phyloP scores from a whole-genome alignment of 768 basidiomycete species.

The Coprinopsis sp. region DNA sequence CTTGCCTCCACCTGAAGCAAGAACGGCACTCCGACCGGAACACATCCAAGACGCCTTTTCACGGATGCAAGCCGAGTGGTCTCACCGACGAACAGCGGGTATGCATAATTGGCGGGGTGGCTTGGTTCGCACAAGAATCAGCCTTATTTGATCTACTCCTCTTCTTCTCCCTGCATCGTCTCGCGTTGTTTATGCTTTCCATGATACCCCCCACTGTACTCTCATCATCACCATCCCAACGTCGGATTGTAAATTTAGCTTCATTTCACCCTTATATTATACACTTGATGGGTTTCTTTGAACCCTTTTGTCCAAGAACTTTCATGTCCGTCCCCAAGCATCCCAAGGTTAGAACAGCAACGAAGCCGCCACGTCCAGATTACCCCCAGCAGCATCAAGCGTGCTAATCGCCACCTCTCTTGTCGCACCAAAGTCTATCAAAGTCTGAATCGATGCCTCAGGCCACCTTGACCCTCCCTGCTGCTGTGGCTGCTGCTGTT shows the following conservation, averaged over 20 bases:
- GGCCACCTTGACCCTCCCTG: constrained; percentile 32
- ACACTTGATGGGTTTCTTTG: too few relatives aligned
- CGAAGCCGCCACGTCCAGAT: constrained; percentile 85
- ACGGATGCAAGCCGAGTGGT: constrained; percentile 84
- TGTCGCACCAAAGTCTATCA: constrained; percentile 75
- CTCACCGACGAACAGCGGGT: constrained; percentile 75
- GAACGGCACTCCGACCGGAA: constrained; percentile 72
- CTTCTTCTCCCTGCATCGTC: background rate
- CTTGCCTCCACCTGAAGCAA: constrained; percentile 74
- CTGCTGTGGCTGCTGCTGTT: constrained; percentile 18
- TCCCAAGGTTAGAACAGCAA: constrained; percentile 58
- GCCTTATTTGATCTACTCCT: constrained; percentile 54
- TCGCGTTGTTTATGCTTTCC: background rate
- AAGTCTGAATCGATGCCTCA: constrained; percentile 56
- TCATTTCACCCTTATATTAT: too few relatives aligned
- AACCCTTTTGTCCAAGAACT: constrained; percentile 1
- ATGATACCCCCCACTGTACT: too few relatives aligned
- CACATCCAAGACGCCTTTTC: constrained; percentile 92
- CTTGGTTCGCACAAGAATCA: constrained; percentile 71
- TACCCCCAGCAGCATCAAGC: constrained; percentile 77
- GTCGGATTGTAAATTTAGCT: too few relatives aligned
- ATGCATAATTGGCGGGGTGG: constrained; percentile 91
- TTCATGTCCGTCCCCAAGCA: background rate
- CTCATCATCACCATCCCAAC: too few relatives aligned
- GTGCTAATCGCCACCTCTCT: constrained; percentile 74